These are phyloP conservation scores for Fusarium robinianum DNA, from an alignment of 2,329 filamentous ascomycete genomes.

Conservation along the genomic window DNA sequence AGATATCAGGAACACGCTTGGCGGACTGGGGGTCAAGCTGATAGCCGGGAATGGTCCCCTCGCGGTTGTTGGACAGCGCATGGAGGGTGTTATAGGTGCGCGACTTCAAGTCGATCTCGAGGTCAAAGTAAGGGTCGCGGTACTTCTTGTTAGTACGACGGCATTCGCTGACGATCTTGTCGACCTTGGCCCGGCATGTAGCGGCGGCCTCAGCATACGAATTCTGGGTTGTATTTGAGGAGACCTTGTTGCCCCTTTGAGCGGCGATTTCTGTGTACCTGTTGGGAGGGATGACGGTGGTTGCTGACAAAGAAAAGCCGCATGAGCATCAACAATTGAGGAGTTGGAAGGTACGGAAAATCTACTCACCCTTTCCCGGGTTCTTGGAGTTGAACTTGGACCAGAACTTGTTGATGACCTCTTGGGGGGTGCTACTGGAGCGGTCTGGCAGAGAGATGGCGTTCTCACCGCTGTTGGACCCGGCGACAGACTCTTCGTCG, in stretches of 20 bases:
- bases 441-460: constrained; percentile 16
- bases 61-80: constrained; percentile 45
- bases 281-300: constrained; percentile 71
- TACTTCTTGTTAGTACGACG: constrained; percentile 83
- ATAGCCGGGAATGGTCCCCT: constrained; percentile 29
- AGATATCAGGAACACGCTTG: constrained; percentile 75
- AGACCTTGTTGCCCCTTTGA: constrained; percentile 57
- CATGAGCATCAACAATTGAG: not conserved
- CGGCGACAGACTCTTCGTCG: not conserved
- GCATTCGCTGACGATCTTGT: constrained; percentile 67
- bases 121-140: constrained; percentile 82
- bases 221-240: constrained; percentile 61
- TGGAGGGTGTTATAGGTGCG: constrained; percentile 56
- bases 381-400: constrained; percentile 69
- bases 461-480: constrained; percentile 1
- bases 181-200: constrained; percentile 68
- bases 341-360: not conserved
- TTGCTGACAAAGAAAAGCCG: constrained; percentile 49
- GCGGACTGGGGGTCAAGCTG: constrained; percentile 56
- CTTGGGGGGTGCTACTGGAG: constrained; percentile 64
- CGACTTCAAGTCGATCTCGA: constrained; percentile 74
- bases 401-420: constrained; percentile 75
- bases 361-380: constrained; percentile 65
- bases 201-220: constrained; percentile 75
- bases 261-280: constrained; percentile 65